These are phyloP conservation scores for Talaromyces sp. DNA, from an alignment of 2,329 filamentous ascomycete species.

Conservation along the genomic window DNA sequence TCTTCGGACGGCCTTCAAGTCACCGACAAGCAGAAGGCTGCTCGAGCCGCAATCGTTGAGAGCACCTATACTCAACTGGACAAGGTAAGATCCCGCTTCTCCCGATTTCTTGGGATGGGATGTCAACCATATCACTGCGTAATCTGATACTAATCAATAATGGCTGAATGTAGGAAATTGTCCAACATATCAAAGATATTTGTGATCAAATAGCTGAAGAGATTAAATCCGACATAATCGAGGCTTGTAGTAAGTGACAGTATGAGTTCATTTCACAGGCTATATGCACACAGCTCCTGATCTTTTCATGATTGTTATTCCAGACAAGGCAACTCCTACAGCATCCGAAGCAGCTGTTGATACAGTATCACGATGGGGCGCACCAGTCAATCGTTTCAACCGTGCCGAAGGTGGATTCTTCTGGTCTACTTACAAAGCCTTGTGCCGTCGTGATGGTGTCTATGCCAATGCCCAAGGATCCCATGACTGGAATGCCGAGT, in stretches of 20 bases:
- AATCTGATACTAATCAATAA: not conserved
- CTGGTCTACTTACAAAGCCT: conserved; percentile 57
- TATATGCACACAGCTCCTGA: not conserved
- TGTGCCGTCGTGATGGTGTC: conserved; percentile 50
- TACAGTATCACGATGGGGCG: conserved; percentile 42
- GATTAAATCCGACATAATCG: conserved; percentile 6
- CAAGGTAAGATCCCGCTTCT: not conserved
- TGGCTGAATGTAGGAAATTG: not conserved
- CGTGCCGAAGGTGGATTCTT: conserved; percentile 46
- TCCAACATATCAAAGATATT: not conserved
- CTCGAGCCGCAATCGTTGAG: conserved; percentile 8
- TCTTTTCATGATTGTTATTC: not conserved
- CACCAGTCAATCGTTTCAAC: conserved; percentile 20
- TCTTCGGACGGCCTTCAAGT: conserved; percentile 23
- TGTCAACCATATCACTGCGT: not conserved
- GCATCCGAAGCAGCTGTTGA: conserved; percentile 27
- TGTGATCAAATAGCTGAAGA: not conserved
- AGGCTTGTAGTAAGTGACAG: conserved; percentile 10
- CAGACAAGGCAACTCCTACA: conserved; percentile 1
- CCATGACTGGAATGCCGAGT: conserved; percentile 27
- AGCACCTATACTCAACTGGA: not conserved
- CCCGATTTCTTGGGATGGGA: not conserved
- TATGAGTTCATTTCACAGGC: not conserved
- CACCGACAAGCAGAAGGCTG: conserved; percentile 10
- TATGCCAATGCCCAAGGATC: conserved; percentile 40